Conservation (phyloP, 805 yeast genomes). For the Yamadazyma laniorum region DNA sequence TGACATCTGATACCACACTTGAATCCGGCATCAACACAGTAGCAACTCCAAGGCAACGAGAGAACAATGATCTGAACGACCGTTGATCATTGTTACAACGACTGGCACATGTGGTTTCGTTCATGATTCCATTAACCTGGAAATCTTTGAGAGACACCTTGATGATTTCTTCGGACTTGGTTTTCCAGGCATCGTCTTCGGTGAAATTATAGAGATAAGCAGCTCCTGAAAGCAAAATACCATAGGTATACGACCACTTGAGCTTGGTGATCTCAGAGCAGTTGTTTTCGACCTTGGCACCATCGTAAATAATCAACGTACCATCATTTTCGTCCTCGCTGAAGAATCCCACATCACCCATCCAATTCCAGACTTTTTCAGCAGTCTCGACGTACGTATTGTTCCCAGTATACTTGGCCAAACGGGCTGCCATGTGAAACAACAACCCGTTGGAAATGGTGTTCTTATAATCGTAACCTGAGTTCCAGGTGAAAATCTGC, state of each 20-base stretch:
- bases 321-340: constrained; percentile 20
- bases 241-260: constrained; percentile 74
- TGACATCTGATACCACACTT: constrained; percentile 32
- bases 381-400: constrained; percentile 72
- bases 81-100: constrained; percentile 75
- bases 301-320: constrained; percentile 53
- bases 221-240: constrained; percentile 61
- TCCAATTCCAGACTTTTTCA: constrained; percentile 79
- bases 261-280: constrained; percentile 49
- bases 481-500: constrained; percentile 94
- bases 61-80: constrained; percentile 67
- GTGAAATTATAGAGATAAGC: constrained; percentile 70
- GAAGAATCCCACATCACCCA: constrained; percentile 43
- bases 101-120: constrained; percentile 61
- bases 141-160: constrained; percentile 45
- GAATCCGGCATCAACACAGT: constrained; percentile 53
- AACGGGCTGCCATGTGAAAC: constrained; percentile 82
- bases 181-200: constrained; percentile 42
- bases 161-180: constrained; percentile 35
- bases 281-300: constrained; percentile 47
- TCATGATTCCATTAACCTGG: constrained; percentile 44
- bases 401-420: constrained; percentile 80
- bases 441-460: constrained; percentile 88
- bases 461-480: constrained; percentile 92
- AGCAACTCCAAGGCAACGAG: constrained; percentile 62